These are phyloP conservation scores for Tetrahymena malaccensis DNA, from an alignment of 73 alveolate genomes.

Conservation along the genomic window DNA sequence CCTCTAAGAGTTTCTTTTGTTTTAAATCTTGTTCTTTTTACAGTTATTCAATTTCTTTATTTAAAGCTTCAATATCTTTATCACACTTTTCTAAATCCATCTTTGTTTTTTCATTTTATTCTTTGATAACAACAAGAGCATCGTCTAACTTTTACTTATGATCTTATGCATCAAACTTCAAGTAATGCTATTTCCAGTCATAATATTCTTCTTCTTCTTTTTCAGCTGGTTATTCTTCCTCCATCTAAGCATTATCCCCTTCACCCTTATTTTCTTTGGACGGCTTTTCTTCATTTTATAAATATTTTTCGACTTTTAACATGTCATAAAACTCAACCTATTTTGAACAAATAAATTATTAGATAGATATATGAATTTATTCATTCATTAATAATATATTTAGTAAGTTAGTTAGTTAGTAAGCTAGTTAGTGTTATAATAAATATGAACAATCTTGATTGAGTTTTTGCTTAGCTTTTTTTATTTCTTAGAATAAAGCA, in stretches of 20 bases:
- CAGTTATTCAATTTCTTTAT: conserved; percentile 21
- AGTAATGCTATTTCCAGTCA: neutral
- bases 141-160: conserved; percentile 7
- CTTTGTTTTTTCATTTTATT: conserved; percentile 5
- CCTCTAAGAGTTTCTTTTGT: neutral
- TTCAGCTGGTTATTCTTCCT: conserved; percentile 16
- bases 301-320: neutral
- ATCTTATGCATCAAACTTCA: conserved; percentile 22
- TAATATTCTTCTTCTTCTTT: conserved; percentile 22
- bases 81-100: neutral
- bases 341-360: neutral
- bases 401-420: too few species aligned
- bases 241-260: neutral
- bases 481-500: neutral
- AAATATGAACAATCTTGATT: too few species aligned
- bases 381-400: too few species aligned
- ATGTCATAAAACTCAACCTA: neutral
- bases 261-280: neutral
- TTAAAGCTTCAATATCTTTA: conserved; percentile 11
- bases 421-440: too few species aligned
- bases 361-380: neutral
- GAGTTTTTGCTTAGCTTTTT: too few species aligned
- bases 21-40: conserved; percentile 9
- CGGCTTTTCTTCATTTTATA: conserved; percentile 4
- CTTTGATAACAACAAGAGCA: conserved; percentile 4